Evolutionary conservation across 768 basidiomycete genomes (phyloP).

Genomic region (Hygrocybe punicea): DNA sequence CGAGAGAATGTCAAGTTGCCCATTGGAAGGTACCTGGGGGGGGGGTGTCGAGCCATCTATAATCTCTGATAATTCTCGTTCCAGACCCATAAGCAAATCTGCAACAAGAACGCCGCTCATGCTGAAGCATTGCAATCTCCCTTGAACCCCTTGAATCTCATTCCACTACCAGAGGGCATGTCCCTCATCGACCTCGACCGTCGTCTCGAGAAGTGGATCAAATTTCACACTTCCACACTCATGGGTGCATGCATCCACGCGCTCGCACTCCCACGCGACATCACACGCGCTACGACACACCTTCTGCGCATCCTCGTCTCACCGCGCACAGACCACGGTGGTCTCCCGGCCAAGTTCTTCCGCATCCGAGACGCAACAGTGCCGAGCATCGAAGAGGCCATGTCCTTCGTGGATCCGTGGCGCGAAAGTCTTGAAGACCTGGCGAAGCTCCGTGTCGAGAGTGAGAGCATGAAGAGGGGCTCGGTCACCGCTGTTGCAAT

Average conservation of each 20-base stretch:
- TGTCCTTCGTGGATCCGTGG: slow-evolving; percentile 22
- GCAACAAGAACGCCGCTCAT: too few relatives aligned
- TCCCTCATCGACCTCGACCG: slow-evolving; percentile 27
- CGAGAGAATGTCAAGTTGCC: too few relatives aligned
- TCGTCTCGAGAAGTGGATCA: slow-evolving; percentile 34
- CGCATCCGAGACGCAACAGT: slow-evolving; percentile 22
- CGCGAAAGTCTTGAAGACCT: slow-evolving; percentile 20
- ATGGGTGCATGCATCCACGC: slow-evolving; percentile 32
- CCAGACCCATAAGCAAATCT: too few relatives aligned
- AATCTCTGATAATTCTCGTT: too few relatives aligned
- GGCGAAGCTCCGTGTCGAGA: slow-evolving; percentile 21
- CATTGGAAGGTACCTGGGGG: too few relatives aligned
- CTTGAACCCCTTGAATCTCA: background rate
- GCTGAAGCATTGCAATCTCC: background rate
- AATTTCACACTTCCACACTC: slow-evolving; percentile 26
- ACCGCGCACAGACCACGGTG: slow-evolving; percentile 19
- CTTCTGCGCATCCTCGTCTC: too few relatives aligned
- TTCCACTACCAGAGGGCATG: slow-evolving; percentile 20
- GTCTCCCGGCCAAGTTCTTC: slow-evolving; percentile 25
- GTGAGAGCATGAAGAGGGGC: slow-evolving; percentile 21
- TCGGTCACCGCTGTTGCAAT: slow-evolving; percentile 24
- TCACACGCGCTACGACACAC: slow-evolving; percentile 16
- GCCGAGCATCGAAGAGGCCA: slow-evolving; percentile 19
- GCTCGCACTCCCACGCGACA: slow-evolving; percentile 23
- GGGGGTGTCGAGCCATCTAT: too few relatives aligned